Conservation (phyloP, 1,284 basidiomycete genomes). For the Wallemia mellicola region DNA sequence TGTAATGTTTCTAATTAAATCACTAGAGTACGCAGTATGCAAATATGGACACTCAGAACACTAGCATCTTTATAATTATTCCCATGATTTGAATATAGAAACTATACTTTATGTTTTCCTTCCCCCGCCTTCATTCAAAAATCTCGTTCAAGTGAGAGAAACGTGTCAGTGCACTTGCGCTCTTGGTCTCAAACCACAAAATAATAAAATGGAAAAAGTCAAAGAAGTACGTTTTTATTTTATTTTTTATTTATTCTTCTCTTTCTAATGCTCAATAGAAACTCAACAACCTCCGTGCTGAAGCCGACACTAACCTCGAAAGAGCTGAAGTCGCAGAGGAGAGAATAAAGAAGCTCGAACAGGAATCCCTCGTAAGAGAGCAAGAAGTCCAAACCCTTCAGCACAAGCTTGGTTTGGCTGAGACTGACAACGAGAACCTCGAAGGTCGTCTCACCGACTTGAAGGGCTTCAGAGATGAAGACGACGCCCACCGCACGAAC, state of each 20-base stretch:
- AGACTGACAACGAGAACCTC: conserved; percentile 40
- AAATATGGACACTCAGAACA: too few species aligned
- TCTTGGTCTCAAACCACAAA: too few species aligned
- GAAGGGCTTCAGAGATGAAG: conserved; percentile 40
- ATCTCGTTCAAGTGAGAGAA: neutral
- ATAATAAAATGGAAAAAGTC: conserved; percentile 44
- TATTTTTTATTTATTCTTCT: neutral
- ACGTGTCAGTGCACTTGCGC: neutral
- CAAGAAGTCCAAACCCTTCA: conserved; percentile 62
- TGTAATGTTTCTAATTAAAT: too few species aligned
- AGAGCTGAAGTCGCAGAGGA: conserved; percentile 62
- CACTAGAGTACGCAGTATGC: too few species aligned
- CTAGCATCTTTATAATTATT: too few species aligned
- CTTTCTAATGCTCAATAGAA: conserved; percentile 14
- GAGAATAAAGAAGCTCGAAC: conserved; percentile 57
- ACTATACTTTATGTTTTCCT: neutral
- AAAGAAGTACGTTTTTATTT: conserved; percentile 26
- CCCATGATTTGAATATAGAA: too few species aligned
- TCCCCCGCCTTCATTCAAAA: neutral
- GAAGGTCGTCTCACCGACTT: conserved; percentile 41
- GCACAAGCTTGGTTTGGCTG: conserved; percentile 40
- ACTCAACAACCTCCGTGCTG: conserved; percentile 35
- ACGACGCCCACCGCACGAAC: conserved; percentile 38
- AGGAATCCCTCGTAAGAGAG: conserved; percentile 49
- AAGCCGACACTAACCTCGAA: conserved; percentile 49